Percentiles rank a stretch among this genome's conserved stretches.
phyloP scores from a whole-genome alignment of 2,329 filamentous ascomycete species.

The Emmonsiellopsis sp. region DNA sequence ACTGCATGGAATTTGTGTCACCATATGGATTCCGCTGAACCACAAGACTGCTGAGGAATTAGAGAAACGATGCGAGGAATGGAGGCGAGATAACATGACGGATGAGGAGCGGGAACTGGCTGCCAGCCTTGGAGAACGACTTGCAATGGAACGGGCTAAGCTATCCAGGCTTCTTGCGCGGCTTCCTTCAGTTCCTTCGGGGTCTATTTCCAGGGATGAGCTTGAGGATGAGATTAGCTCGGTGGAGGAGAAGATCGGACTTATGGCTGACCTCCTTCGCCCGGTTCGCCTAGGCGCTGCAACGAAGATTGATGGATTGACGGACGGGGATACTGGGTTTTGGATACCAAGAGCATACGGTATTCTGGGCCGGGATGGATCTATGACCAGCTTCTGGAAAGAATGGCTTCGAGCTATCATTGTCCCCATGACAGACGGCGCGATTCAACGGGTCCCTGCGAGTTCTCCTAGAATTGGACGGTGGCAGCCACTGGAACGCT shows the following conservation, averaged over 20 bases:
- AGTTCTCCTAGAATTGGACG: slow-evolving; percentile 85
- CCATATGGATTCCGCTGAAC: slow-evolving; percentile 84
- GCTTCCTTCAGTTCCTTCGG: slow-evolving; percentile 70
- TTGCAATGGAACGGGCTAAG: slow-evolving; percentile 81
- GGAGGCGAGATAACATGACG: slow-evolving; percentile 92
- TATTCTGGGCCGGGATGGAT: slow-evolving; percentile 74
- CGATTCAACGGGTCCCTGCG: slow-evolving; percentile 69
- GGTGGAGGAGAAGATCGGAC: slow-evolving; percentile 90
- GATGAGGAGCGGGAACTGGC: slow-evolving; percentile 91
- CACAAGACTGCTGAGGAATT: slow-evolving; percentile 70
- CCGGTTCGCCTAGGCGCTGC: slow-evolving; percentile 90
- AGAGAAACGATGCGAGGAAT: slow-evolving; percentile 67
- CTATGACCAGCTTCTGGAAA: slow-evolving; percentile 90
- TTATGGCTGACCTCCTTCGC: slow-evolving; percentile 93
- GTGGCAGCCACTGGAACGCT: slow-evolving; percentile 94
- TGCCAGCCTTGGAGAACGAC: slow-evolving; percentile 76
- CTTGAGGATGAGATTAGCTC: slow-evolving; percentile 91
- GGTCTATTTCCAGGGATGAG: slow-evolving; percentile 68
- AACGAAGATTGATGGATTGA: slow-evolving; percentile 93
- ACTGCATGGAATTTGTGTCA: slow-evolving; percentile 83
- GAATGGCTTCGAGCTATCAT: slow-evolving; percentile 91
- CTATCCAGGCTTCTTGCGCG: slow-evolving; percentile 79
- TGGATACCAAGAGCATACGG: slow-evolving; percentile 95
- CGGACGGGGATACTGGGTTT: slow-evolving; percentile 86
- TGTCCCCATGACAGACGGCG: slow-evolving; percentile 92